These are phyloP conservation scores for Physcomitrellopsis africana DNA, from an alignment of 225 moss, liverwort and hornwort genomes.

Conservation along the genomic window DNA sequence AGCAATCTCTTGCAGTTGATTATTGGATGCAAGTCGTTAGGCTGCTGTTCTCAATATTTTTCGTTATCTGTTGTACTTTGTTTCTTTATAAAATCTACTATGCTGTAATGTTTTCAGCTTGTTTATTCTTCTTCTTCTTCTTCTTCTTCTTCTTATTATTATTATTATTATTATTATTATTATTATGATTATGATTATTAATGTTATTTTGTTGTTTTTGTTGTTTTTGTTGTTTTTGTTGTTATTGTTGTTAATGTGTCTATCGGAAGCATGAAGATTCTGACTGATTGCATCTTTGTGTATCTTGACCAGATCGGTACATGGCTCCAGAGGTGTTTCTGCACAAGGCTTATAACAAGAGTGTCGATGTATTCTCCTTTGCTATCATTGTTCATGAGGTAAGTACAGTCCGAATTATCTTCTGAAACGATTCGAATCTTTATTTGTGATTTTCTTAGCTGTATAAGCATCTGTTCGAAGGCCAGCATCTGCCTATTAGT, in stretches of 20 bases:
- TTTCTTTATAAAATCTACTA: background rate
- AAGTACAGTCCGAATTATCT: background rate
- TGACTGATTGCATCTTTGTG: background rate
- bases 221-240: background rate
- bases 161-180: too few species aligned
- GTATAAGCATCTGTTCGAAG: background rate
- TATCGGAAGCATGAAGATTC: constrained; percentile 4
- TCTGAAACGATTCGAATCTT: background rate
- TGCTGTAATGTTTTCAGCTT: background rate
- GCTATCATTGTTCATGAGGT: constrained; percentile 69
- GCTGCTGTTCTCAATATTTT: background rate
- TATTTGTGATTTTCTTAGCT: background rate
- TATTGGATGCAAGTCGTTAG: constrained; percentile 14
- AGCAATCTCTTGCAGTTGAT: background rate
- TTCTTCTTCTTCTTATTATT: too few species aligned
- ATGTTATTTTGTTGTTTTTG: background rate
- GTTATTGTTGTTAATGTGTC: too few species aligned
- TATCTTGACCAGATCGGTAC: constrained; percentile 54
- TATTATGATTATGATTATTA: background rate
- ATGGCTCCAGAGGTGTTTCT: constrained; percentile 64
- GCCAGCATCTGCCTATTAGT: background rate
- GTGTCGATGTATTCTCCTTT: constrained; percentile 65
- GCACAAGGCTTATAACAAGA: constrained; percentile 57
- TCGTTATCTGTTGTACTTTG: background rate
- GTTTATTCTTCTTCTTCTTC: too few species aligned